phyloP scores from a whole-genome alignment of 257 asterid species.

The Ligustrum vulgare region DNA sequence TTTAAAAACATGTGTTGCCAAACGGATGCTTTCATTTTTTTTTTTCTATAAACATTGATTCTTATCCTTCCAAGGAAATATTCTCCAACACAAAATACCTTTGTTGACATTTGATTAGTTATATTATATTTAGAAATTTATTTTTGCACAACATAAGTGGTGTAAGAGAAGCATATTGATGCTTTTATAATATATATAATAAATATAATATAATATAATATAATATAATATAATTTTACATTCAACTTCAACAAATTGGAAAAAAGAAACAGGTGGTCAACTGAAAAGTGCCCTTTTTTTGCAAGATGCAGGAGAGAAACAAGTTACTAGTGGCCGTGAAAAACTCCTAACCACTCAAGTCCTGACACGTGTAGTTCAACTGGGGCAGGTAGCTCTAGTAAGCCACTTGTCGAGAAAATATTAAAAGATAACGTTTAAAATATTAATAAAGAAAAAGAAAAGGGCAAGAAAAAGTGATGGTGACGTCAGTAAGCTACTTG shows the following conservation, averaged over 20 bases:
- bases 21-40: too few relatives aligned
- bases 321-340: slow-evolving; percentile 3
- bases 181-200: too few relatives aligned
- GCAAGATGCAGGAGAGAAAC: not conserved
- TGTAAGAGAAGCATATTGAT: too few relatives aligned
- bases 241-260: not conserved
- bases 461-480: slow-evolving; percentile 25
- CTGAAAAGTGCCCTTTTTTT: not conserved
- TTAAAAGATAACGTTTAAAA: slow-evolving; percentile 1
- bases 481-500: slow-evolving; percentile 62
- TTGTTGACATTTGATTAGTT: too few relatives aligned
- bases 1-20: too few relatives aligned
- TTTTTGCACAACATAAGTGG: too few relatives aligned
- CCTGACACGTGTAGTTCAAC: slow-evolving; percentile 21
- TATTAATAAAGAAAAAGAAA: not conserved
- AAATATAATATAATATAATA: too few relatives aligned
- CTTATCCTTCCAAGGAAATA: too few relatives aligned
- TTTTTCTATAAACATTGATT: too few relatives aligned
- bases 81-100: too few relatives aligned
- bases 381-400: slow-evolving; percentile 39
- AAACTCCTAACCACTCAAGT: slow-evolving; percentile 23
- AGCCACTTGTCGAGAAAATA: too few relatives aligned
- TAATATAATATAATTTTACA: not conserved
- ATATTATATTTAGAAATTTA: too few relatives aligned
- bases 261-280: slow-evolving; percentile 15